Percentiles rank a stretch among this genome's conserved stretches.
Conservation (phyloP, 345 rosid genomes). For the Excoecaria cochinchinensis region DNA sequence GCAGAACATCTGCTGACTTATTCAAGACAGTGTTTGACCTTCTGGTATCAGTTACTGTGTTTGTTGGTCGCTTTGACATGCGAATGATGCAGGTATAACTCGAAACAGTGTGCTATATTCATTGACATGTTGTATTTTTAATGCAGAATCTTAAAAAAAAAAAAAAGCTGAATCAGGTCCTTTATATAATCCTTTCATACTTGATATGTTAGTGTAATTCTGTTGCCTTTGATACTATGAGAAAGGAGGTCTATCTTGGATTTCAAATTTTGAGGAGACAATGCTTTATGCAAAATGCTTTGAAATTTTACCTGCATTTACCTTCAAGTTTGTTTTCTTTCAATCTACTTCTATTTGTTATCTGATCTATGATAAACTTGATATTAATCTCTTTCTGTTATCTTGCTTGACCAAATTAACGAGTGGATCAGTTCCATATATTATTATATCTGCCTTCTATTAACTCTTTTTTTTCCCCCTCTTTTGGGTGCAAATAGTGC, state of each 20-base stretch:
- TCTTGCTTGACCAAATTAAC: background rate
- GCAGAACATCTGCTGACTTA: conserved; percentile 98
- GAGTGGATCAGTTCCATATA: background rate
- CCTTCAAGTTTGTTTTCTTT: background rate
- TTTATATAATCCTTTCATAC: background rate
- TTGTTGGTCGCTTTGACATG: conserved; percentile 99
- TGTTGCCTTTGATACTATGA: background rate
- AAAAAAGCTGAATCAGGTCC: background rate
- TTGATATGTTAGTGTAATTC: background rate
- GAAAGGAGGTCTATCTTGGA: background rate
- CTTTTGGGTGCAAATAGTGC: background rate
- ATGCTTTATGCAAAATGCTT: background rate
- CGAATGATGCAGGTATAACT: conserved; percentile 93
- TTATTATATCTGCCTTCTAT: background rate
- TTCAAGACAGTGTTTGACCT: conserved; percentile 98
- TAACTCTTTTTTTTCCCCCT: background rate
- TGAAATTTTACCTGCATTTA: too few relatives aligned
- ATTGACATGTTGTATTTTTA: background rate
- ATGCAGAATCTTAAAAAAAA: too few relatives aligned
- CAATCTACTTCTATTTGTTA: background rate
- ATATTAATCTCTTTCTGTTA: too few relatives aligned
- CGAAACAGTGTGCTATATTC: background rate
- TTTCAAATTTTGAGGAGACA: background rate
- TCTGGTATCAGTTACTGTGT: conserved; percentile 92
- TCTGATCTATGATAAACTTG: background rate